phyloP scores from a whole-genome alignment of 2,329 filamentous ascomycete genomes.

The Arthroderma uncinatum region DNA sequence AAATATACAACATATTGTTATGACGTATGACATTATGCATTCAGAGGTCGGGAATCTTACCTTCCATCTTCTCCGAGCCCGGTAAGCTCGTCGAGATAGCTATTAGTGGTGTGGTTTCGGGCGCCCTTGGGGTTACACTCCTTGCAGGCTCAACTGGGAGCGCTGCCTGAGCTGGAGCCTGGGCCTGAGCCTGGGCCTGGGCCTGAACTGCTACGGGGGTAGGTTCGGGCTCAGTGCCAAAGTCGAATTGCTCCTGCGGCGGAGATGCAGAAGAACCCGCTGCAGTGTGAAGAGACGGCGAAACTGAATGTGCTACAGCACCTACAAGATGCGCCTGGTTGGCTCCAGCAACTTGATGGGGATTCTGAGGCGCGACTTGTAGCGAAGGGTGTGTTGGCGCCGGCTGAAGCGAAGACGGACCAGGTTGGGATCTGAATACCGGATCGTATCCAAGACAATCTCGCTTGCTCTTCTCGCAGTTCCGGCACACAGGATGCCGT shows the following conservation, averaged over 20 bases:
- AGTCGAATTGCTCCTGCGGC: conserved; percentile 2
- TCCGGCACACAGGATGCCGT: conserved; percentile 73
- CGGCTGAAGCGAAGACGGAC: conserved; percentile 59
- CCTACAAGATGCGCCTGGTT: background rate
- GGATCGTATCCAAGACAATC: conserved; percentile 58
- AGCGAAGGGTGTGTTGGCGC: conserved; percentile 36
- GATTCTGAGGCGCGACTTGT: conserved; percentile 32
- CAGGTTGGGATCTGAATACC: conserved; percentile 59
- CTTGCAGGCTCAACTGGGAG: background rate
- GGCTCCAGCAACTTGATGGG: conserved; percentile 24
- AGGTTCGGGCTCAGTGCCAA: background rate
- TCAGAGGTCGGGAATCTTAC: conserved; percentile 8
- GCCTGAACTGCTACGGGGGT: background rate
- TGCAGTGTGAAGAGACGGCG: conserved; percentile 7
- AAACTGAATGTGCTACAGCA: conserved; percentile 6
- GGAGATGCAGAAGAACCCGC: conserved; percentile 1
- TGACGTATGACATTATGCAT: background rate
- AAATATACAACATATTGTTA: background rate
- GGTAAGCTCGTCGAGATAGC: conserved; percentile 11
- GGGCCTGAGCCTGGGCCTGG: background rate
- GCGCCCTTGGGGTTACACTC: background rate
- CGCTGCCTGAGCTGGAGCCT: background rate
- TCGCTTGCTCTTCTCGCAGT: conserved; percentile 57
- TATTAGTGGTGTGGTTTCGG: conserved; percentile 7
- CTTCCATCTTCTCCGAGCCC: conserved; percentile 10